phyloP scores from a whole-genome alignment of 768 basidiomycete species.

The Paxillus involutus region DNA sequence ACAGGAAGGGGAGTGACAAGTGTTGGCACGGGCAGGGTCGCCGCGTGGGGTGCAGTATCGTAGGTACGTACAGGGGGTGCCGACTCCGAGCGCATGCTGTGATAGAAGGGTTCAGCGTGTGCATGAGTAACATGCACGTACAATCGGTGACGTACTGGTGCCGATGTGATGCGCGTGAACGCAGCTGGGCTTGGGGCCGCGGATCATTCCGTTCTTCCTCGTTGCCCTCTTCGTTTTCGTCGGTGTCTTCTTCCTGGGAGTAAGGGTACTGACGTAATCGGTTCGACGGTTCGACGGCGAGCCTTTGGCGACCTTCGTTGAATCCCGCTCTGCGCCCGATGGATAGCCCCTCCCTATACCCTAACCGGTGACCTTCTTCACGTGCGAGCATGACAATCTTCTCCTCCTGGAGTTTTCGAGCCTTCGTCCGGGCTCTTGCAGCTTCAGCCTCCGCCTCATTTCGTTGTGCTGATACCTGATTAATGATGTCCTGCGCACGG shows the following conservation, averaged over 20 bases:
- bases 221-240: slow-evolving; percentile 9
- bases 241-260: slow-evolving; percentile 7
- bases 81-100: slow-evolving; percentile 28
- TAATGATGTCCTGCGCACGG: slow-evolving; percentile 42
- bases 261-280: slow-evolving; percentile 12
- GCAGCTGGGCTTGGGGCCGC: slow-evolving; percentile 12
- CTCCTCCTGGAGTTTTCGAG: slow-evolving; percentile 43
- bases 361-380: slow-evolving; percentile 42
- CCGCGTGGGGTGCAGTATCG: slow-evolving; percentile 11
- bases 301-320: slow-evolving; percentile 27
- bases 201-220: slow-evolving; percentile 20
- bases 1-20: slow-evolving; percentile 10
- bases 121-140: slow-evolving; percentile 9
- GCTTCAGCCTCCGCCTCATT: slow-evolving; percentile 47
- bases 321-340: slow-evolving; percentile 30
- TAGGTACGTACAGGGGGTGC: slow-evolving; percentile 24
- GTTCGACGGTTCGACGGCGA: slow-evolving; percentile 6
- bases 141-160: slow-evolving; percentile 22
- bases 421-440: slow-evolving; percentile 43
- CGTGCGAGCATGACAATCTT: slow-evolving; percentile 39
- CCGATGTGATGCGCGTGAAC: slow-evolving; percentile 16
- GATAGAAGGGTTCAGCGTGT: not conserved
- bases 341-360: slow-evolving; percentile 42
- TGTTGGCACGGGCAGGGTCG: slow-evolving; percentile 25
- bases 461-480: slow-evolving; percentile 41